These are phyloP conservation scores for Scutellaria minor DNA, from an alignment of 257 asterid species.

Conservation along the genomic window DNA sequence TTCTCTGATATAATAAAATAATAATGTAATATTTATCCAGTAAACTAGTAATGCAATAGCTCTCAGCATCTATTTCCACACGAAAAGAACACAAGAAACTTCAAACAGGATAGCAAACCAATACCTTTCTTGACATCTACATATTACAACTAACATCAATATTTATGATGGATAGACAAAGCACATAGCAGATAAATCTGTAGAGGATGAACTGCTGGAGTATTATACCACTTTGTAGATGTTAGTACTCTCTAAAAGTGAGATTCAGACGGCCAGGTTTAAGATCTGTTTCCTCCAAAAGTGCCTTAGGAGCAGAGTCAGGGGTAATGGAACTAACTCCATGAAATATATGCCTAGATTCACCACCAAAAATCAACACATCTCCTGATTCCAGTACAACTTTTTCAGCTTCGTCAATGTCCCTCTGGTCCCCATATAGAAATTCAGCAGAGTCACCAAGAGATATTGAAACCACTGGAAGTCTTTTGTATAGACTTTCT, in stretches of 20 bases:
- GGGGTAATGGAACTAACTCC: conserved; percentile 62
- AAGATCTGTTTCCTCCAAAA: conserved; percentile 55
- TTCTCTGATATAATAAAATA: too few species aligned
- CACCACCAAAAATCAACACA: conserved; percentile 78
- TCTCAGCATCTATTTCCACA: too few species aligned
- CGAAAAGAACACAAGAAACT: too few species aligned
- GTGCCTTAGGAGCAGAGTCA: conserved; percentile 55
- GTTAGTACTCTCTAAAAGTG: conserved; percentile 73
- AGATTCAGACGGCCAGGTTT: conserved; percentile 81
- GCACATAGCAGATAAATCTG: neutral
- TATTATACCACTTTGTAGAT: conserved; percentile 20
- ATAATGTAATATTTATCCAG: too few species aligned
- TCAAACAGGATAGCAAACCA: too few species aligned
- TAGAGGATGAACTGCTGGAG: neutral
- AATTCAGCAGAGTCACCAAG: conserved; percentile 80
- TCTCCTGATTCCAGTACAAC: conserved; percentile 73
- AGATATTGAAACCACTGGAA: conserved; percentile 89
- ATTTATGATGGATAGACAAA: neutral
- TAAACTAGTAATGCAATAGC: too few species aligned
- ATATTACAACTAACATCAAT: too few species aligned
- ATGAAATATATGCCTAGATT: conserved; percentile 71
- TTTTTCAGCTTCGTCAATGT: conserved; percentile 50
- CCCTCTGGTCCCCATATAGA: conserved; percentile 59
- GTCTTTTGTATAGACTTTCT: conserved; percentile 60
- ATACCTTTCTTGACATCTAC: too few species aligned